phyloP scores from a whole-genome alignment of 805 yeast genomes.

The Schwanniomyces polymorphus region DNA sequence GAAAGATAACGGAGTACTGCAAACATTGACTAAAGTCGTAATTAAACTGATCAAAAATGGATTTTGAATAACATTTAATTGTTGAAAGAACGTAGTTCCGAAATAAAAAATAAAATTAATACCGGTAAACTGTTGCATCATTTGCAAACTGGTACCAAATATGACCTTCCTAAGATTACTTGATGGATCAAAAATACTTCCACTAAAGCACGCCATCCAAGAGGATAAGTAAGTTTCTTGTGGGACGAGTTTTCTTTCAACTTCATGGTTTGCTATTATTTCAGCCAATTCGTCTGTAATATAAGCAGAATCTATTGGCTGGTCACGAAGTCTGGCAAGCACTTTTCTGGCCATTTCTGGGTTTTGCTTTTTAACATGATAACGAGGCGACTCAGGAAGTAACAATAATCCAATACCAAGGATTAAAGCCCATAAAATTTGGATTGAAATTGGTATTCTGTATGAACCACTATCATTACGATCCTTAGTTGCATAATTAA shows the following conservation, averaged over 20 bases:
- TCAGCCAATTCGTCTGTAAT: constrained; percentile 20
- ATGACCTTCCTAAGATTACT: constrained; percentile 47
- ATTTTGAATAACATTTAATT: constrained; percentile 45
- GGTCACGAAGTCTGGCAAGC: constrained; percentile 22
- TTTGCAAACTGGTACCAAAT: constrained; percentile 66
- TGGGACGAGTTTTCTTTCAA: constrained; percentile 21
- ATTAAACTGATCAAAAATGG: constrained; percentile 40
- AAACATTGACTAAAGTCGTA: constrained; percentile 6
- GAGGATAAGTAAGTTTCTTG: constrained; percentile 11
- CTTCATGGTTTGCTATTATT: constrained; percentile 15
- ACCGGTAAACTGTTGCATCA: constrained; percentile 88
- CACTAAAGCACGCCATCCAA: constrained; percentile 25
- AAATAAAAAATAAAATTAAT: constrained; percentile 88
- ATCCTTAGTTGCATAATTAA: constrained; percentile 35
- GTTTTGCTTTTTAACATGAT: constrained; percentile 31
- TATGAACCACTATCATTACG: constrained; percentile 36
- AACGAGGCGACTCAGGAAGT: constrained; percentile 47
- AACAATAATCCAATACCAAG: constrained; percentile 30
- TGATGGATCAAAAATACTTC: constrained; percentile 31
- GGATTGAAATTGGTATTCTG: constrained; percentile 43
- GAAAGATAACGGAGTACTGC: constrained; percentile 30
- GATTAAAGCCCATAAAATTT: constrained; percentile 35
- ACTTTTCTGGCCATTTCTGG: constrained; percentile 26
- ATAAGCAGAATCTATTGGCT: constrained; percentile 20
- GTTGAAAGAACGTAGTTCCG: constrained; percentile 77